Base-by-base conservation (phyloP, 768 basidiomycete species). In the Lactarius evosmus region DNA sequence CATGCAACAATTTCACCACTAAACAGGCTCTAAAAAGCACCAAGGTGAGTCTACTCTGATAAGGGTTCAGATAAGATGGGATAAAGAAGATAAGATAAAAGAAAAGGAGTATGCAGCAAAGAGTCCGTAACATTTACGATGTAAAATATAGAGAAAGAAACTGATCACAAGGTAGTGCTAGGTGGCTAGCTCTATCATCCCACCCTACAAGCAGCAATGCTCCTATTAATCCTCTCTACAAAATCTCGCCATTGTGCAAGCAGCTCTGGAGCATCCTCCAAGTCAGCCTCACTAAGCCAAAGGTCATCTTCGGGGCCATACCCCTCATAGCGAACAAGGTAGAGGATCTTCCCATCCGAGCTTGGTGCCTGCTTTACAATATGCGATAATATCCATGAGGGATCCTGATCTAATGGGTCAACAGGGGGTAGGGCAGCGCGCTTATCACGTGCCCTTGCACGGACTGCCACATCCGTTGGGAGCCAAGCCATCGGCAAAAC, bases 251-350 rank as follows among this genome's bases (percentile, higher is more conserved):
- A 74, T 36, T 65, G 56, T 1, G 54, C 27, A 44, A 74, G 63
- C 16, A 73, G 64, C 14, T 69, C 68, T 4, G 57, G 52, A 25
- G 74, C 70, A 56, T 72, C 72, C 6, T 34, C 56, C 17, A 75
- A 58, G 12, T 65, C 62, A 9, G 60, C 64, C 64, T 70, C 69
- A 14, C 32, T 40, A 17, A 70, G 33, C 70, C 70, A 71, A 11
- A 69, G 69, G 63, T 75, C 74, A 46, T 71, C 72, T 4, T 69
- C 69, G 7, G 72, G 73, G 2, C 70, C 71, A 44, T 70, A 75
- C 5, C 74, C 74, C 2, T 61, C 53, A 68, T 72, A 75, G 32
- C 74, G 73, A 29, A 74, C 69, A 40, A 70, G 65, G 53, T 72
- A 74, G 3, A 58, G 55, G 30, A 53, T 51, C 11, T 29, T 52